phyloP scores from a whole-genome alignment of 1,284 basidiomycete species.

The Pseudozyma thailandica region DNA sequence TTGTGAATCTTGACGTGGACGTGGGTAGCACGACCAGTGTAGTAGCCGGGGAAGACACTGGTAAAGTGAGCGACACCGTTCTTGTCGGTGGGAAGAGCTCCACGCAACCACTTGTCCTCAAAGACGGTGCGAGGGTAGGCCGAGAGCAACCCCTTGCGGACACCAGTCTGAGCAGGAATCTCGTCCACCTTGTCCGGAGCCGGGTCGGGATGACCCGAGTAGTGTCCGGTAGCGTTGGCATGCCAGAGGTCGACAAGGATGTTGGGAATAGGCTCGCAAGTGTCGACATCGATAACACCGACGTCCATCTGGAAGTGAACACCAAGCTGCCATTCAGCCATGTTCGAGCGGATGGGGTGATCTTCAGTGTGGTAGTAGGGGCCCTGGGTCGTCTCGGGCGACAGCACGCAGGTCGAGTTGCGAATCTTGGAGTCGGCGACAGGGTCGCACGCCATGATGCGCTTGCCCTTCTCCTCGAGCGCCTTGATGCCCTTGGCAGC shows the following conservation, averaged over 20 bases:
- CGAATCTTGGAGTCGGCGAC: constrained; percentile 62
- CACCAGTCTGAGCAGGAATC: constrained; percentile 64
- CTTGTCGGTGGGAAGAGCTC: constrained; percentile 76
- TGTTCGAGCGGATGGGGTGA: constrained; percentile 72
- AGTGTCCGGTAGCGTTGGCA: constrained; percentile 68
- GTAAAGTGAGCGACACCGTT: constrained; percentile 77
- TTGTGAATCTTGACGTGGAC: constrained; percentile 69
- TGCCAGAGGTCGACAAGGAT: constrained; percentile 79
- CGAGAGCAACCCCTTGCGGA: constrained; percentile 68
- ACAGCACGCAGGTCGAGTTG: constrained; percentile 68
- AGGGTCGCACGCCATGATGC: constrained; percentile 64
- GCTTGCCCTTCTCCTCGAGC: constrained; percentile 55
- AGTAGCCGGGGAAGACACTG: constrained; percentile 77
- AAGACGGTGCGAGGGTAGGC: constrained; percentile 69
- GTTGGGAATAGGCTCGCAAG: constrained; percentile 76
- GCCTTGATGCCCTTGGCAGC: constrained; percentile 45
- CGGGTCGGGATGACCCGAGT: constrained; percentile 71
- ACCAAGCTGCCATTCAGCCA: constrained; percentile 73
- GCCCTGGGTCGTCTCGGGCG: constrained; percentile 70
- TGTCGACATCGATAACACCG: constrained; percentile 79
- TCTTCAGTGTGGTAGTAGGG: constrained; percentile 71
- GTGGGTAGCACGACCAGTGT: constrained; percentile 71
- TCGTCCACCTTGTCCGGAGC: constrained; percentile 68
- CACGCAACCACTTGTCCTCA: constrained; percentile 73
- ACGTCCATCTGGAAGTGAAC: constrained; percentile 74